Percentiles rank a stretch among this genome's conserved stretches.
Evolutionary conservation across 2,329 filamentous ascomycete genomes (phyloP).

Genomic region (Colletotrichum godetiae): DNA sequence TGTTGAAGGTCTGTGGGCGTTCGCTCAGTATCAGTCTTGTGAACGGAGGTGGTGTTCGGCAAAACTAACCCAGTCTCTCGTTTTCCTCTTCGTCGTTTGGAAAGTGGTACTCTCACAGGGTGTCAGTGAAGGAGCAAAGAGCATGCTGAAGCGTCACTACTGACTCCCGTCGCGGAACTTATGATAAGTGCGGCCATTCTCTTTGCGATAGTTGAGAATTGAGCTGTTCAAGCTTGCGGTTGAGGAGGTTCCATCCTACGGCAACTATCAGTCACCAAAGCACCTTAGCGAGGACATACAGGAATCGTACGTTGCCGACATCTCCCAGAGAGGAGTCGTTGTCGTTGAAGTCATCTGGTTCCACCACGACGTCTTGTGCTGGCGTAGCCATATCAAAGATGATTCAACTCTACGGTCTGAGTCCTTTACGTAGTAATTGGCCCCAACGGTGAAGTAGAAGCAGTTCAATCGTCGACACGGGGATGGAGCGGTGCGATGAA

Average conservation of each 20-base stretch:
- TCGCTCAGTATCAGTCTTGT: not conserved
- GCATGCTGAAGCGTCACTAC: not conserved
- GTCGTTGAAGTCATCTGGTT: slow-evolving; percentile 32
- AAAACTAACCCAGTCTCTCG: slow-evolving; percentile 28
- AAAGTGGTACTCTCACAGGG: slow-evolving; percentile 32
- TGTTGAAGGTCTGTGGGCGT: slow-evolving; percentile 59
- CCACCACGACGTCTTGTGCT: slow-evolving; percentile 9
- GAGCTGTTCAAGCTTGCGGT: slow-evolving; percentile 48
- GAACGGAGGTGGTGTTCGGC: fast-evolving
- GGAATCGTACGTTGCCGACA: not conserved
- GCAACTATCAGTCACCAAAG: not conserved
- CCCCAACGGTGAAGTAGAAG: not conserved
- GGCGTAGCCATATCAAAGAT: not conserved
- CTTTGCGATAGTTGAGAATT: slow-evolving; percentile 38
- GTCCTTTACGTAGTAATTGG: not conserved
- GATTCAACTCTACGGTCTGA: not conserved
- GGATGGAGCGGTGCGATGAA: not conserved
- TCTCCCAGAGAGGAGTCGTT: slow-evolving; percentile 32
- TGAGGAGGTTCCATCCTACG: slow-evolving; percentile 32
- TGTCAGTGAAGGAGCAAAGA: not conserved
- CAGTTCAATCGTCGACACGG: no score
- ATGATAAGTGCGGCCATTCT: slow-evolving; percentile 36
- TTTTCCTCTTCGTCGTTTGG: slow-evolving; percentile 36
- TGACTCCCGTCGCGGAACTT: slow-evolving; percentile 39
- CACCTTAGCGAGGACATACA: not conserved